phyloP scores from a whole-genome alignment of 2,329 filamentous ascomycete species.

The Exophiala dermatitidis region DNA sequence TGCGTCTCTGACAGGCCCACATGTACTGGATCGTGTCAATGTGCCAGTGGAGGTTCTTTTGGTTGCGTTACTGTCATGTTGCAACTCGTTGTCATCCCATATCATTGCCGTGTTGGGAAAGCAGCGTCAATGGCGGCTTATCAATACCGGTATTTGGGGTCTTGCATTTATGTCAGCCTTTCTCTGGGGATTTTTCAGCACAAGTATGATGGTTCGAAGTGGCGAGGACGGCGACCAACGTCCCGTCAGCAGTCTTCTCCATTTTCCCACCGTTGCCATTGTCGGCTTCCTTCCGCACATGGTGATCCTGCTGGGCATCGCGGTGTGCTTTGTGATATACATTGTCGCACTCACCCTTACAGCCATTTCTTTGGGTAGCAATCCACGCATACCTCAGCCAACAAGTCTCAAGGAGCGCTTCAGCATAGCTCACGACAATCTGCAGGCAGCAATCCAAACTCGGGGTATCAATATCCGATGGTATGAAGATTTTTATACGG shows the following conservation, averaged over 20 bases:
- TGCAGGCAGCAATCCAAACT: constrained; percentile 85
- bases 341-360: constrained; percentile 67
- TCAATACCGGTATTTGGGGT: constrained; percentile 86
- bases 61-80: constrained; percentile 77
- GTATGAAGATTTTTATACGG: constrained; percentile 94
- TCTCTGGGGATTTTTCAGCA: constrained; percentile 60
- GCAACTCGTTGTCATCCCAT: constrained; percentile 83
- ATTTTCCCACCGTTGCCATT: constrained; percentile 90
- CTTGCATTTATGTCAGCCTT: constrained; percentile 83
- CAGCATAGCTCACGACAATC: constrained; percentile 68
- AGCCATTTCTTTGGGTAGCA: constrained; percentile 52
- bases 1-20: constrained; percentile 31
- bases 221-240: constrained; percentile 23
- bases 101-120: constrained; percentile 71
- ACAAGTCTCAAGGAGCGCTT: constrained; percentile 55
- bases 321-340: constrained; percentile 71
- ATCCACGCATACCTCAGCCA: constrained; percentile 42
- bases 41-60: constrained; percentile 83
- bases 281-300: constrained; percentile 92
- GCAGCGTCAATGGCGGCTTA: constrained; percentile 69
- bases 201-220: constrained; percentile 32
- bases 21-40: constrained; percentile 74
- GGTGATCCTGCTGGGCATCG: constrained; percentile 73
- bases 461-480: constrained; percentile 71
- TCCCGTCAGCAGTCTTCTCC: constrained; percentile 55